A percentile compares a stretch with the other conserved stretches of the same genome.
Conservation (phyloP, 768 basidiomycete species). For the Ramaria sp. region DNA sequence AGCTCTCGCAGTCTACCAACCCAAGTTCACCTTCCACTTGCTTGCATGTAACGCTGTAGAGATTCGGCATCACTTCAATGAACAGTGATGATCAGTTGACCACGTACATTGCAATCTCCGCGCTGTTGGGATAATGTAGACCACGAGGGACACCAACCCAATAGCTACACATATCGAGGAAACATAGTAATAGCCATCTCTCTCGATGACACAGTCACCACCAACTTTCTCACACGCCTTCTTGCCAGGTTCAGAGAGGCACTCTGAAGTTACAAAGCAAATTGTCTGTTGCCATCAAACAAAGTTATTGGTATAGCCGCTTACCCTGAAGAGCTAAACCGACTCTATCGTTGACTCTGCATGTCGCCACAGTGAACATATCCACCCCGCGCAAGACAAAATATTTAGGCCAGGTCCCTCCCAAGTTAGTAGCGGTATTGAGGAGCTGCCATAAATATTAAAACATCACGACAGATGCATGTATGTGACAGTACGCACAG, state of each 20-base stretch:
- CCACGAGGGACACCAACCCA: conserved; percentile 62
- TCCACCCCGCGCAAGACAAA: conserved; percentile 98
- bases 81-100: background rate
- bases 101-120: conserved; percentile 73
- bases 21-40: conserved; percentile 59
- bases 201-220: conserved; percentile 73
- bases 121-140: conserved; percentile 77
- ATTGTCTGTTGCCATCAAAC: background rate
- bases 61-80: background rate
- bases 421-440: conserved; percentile 93
- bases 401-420: conserved; percentile 96
- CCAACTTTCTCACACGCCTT: conserved; percentile 59
- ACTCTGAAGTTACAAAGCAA: conserved; percentile 55
- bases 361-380: conserved; percentile 74
- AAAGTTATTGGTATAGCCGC: conserved; percentile 22
- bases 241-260: conserved; percentile 89
- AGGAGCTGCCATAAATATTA: conserved; percentile 45
- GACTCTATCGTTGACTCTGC: conserved; percentile 46
- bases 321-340: conserved; percentile 24
- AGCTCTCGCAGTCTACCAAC: background rate
- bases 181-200: conserved; percentile 88
- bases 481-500: conserved; percentile 42
- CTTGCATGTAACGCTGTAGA: conserved; percentile 51
- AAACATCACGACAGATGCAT: background rate
- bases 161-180: conserved; percentile 68